Evolutionary conservation across 2,329 filamentous ascomycete species (phyloP).

Genomic region (Colletotrichum gloeosporioides): DNA sequence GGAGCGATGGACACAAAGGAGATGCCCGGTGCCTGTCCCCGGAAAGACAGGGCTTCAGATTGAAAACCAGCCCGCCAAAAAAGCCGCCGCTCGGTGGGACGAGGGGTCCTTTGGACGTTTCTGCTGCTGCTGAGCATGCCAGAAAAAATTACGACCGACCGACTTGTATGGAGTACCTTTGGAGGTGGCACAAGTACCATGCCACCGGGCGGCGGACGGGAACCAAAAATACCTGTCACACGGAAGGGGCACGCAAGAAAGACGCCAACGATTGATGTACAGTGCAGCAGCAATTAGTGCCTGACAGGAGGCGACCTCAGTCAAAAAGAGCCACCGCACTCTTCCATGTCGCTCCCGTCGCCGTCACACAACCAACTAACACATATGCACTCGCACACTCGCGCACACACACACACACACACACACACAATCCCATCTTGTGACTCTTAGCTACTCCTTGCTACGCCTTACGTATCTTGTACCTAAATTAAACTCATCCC

Average conservation of each 20-base stretch:
- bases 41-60: not conserved
- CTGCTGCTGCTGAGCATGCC: not conserved
- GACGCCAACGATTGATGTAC: slow-evolving; percentile 14
- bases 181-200: not conserved
- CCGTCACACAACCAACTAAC: not conserved
- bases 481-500: slow-evolving; percentile 10
- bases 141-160: not conserved
- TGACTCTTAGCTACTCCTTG: slow-evolving; percentile 17
- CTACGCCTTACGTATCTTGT: slow-evolving; percentile 12
- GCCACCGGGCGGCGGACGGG: not conserved
- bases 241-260: not conserved
- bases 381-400: not conserved
- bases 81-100: not conserved
- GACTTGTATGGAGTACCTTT: not conserved
- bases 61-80: not conserved
- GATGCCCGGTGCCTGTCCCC: not conserved
- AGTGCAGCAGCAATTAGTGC: not conserved
- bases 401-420: not conserved
- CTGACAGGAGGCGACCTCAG: not conserved
- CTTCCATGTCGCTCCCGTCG: not conserved
- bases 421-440: not conserved
- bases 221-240: slow-evolving; percentile 20
- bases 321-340: not conserved
- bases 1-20: not conserved
- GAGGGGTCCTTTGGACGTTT: slow-evolving; percentile 5